A percentile compares a stretch with the other conserved stretches of the same genome.
Conservation (phyloP, 345 rosid species). For the Melaleuca quinquenervia region DNA sequence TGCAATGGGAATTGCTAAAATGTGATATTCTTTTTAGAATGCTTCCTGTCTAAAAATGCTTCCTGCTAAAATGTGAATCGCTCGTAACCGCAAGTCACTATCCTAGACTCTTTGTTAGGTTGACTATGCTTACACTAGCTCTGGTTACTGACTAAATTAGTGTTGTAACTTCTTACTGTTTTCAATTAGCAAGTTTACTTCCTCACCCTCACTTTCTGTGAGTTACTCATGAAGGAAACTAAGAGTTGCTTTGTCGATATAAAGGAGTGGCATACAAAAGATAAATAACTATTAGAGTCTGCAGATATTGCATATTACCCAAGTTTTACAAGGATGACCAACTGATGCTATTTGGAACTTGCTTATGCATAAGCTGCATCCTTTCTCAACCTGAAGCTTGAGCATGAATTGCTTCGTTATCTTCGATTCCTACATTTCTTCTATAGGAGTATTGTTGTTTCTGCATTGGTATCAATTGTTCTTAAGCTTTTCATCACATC, state of each 20-base stretch:
- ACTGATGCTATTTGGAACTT: not conserved
- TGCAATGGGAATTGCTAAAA: not conserved
- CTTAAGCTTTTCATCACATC: not conserved
- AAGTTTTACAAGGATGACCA: not conserved
- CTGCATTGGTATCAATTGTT: not conserved
- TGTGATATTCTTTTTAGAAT: not conserved
- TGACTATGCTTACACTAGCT: not conserved
- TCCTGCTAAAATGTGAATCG: not conserved
- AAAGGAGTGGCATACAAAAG: not conserved
- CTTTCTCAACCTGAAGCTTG: not conserved
- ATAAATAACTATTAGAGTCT: not conserved
- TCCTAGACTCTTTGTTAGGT: not conserved
- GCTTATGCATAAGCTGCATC: not conserved
- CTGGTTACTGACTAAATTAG: not conserved
- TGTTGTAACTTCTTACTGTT: not conserved
- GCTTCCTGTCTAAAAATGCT: not conserved
- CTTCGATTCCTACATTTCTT: not conserved
- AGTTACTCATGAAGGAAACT: not conserved
- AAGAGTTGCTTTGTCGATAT: not conserved
- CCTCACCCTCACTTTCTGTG: not conserved
- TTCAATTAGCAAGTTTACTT: not conserved
- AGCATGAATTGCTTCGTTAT: not conserved
- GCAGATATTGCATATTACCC: not conserved
- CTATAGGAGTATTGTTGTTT: not conserved
- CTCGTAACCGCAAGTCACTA: not conserved